Conservation (phyloP, 768 basidiomycete species). For the Trametes villosa region DNA sequence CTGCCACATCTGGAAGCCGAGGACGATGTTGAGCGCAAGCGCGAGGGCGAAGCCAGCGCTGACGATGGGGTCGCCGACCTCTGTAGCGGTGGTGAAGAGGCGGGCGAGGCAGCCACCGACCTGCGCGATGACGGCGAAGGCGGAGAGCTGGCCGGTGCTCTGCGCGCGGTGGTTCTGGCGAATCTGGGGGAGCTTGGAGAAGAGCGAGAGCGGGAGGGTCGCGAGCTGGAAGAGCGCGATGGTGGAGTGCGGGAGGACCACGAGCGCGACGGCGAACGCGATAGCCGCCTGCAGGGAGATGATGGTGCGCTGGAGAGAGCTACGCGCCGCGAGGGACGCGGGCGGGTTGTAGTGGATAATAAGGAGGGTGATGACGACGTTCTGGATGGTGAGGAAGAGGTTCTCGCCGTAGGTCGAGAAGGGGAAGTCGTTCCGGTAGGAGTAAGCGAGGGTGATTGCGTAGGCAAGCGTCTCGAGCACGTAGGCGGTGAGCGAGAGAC, state of each 20-base stretch:
- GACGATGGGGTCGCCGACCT: constrained; percentile 83
- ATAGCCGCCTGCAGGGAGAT: constrained; percentile 40
- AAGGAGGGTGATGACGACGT: constrained; percentile 85
- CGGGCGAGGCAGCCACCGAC: constrained; percentile 89
- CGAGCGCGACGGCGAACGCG: constrained; percentile 51
- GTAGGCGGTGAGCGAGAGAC: constrained; percentile 86
- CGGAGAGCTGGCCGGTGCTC: constrained; percentile 92
- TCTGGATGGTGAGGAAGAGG: constrained; percentile 89
- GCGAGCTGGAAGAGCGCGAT: constrained; percentile 78
- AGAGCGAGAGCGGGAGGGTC: constrained; percentile 89
- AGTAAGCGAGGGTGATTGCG: constrained; percentile 87
- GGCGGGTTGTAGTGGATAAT: constrained; percentile 70
- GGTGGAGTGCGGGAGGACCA: constrained; percentile 47
- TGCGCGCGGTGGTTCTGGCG: constrained; percentile 70
- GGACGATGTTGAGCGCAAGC: constrained; percentile 78
- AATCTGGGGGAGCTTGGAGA: constrained; percentile 96
- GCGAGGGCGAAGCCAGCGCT: constrained; percentile 85
- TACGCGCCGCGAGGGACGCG: constrained; percentile 25
- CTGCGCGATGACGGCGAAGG: constrained; percentile 89
- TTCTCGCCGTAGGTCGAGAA: constrained; percentile 99
- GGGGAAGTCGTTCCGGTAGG: constrained; percentile 82
- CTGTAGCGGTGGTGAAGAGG: constrained; percentile 90
- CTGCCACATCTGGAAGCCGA: constrained; percentile 83
- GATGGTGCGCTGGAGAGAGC: constrained; percentile 36
- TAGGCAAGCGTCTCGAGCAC: constrained; percentile 90